A percentile compares a stretch with the other conserved stretches of the same genome.
Conservation (phyloP, 2,329 filamentous ascomycete genomes). For the Amesomyces nigricolor region DNA sequence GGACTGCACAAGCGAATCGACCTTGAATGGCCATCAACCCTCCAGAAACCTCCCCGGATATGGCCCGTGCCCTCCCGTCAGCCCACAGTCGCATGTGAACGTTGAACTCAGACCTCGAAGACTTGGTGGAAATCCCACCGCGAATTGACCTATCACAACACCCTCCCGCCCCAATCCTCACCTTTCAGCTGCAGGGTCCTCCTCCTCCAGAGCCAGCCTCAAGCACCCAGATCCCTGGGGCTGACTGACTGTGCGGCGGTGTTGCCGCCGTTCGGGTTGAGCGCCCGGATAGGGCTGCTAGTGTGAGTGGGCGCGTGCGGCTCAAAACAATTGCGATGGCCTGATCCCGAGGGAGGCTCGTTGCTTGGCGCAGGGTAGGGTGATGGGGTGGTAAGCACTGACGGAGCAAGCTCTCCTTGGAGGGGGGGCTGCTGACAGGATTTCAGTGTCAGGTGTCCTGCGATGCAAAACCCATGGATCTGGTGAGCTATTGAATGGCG, state of each 20-base stretch:
- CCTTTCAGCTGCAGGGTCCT: neutral
- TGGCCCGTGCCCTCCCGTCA: neutral
- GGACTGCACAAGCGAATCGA: neutral
- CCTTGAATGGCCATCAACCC: neutral
- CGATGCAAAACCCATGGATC: neutral
- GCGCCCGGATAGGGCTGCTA: neutral
- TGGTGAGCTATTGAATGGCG: constrained; percentile 6
- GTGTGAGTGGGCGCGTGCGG: no score
- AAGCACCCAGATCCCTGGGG: neutral
- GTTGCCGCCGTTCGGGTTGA: neutral
- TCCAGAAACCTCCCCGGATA: neutral
- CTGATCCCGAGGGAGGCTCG: neutral
- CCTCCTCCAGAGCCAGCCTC: no score
- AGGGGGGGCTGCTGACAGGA: neutral
- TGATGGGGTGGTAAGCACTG: neutral
- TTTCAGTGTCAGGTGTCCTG: neutral
- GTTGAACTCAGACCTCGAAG: neutral
- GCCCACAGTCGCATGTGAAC: neutral
- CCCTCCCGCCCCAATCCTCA: neutral
- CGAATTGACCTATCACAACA: neutral
- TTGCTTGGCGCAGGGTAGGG: no score
- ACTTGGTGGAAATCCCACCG: neutral
- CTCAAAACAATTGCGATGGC: neutral
- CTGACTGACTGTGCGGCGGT: neutral
- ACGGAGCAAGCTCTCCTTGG: neutral